These are phyloP conservation scores for barrel medic (Medicago truncatula) DNA, from an alignment of 306 rosid genomes.

Conservation along the genomic window DNA sequence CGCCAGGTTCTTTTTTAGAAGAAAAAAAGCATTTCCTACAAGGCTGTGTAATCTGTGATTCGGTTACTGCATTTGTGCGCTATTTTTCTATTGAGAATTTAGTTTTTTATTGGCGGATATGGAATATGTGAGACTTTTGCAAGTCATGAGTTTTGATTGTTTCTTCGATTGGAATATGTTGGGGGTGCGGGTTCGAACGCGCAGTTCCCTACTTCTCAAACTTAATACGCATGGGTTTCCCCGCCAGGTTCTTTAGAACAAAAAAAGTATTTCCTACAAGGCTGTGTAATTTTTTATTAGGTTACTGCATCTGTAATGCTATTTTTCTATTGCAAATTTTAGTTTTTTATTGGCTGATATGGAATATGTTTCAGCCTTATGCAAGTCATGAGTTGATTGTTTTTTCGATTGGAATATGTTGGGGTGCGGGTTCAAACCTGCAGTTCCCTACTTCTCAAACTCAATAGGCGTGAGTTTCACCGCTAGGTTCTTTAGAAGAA, in stretches of 20 bases:
- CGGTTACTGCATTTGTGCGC: neutral
- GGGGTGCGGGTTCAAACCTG: too few species aligned
- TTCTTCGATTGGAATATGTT: neutral
- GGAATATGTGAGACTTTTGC: neutral
- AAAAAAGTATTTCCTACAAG: too few species aligned
- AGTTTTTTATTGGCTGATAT: neutral
- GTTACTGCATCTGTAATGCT: conserved; percentile 1
- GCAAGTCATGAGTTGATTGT: neutral
- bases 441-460: too few species aligned
- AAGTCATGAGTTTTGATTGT: neutral
- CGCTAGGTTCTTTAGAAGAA: too few species aligned
- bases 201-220: too few species aligned
- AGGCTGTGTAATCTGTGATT: neutral
- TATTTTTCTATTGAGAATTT: neutral
- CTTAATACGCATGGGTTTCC: too few species aligned
- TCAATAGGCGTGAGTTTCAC: too few species aligned
- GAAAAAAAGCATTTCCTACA: too few species aligned
- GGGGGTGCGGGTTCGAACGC: too few species aligned
- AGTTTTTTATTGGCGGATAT: neutral
- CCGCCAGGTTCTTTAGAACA: too few species aligned
- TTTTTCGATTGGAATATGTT: neutral
- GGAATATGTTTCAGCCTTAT: neutral
- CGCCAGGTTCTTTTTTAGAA: too few species aligned
- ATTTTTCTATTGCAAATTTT: neutral
- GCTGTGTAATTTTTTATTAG: neutral